phyloP scores from a whole-genome alignment of 345 rosid genomes.

The Rhodamnia argentea region DNA sequence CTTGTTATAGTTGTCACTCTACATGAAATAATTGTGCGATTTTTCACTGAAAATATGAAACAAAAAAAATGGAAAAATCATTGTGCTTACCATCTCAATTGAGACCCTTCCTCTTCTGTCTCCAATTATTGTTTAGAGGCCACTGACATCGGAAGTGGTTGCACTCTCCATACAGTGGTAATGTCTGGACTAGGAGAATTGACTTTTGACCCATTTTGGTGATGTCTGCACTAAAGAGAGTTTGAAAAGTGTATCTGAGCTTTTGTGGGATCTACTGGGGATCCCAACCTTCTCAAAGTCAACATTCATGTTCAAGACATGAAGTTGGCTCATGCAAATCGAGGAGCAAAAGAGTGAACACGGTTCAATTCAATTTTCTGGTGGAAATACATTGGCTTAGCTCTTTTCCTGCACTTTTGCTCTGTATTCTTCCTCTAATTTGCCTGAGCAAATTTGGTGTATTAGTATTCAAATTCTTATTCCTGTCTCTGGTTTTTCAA shows the following conservation, averaged over 20 bases:
- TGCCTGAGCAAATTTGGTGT: neutral
- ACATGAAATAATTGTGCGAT: neutral
- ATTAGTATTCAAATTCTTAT: neutral
- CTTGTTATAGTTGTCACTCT: neutral
- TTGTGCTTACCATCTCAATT: neutral
- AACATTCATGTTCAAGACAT: neutral
- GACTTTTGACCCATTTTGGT: neutral
- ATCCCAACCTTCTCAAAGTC: neutral
- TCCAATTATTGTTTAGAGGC: neutral
- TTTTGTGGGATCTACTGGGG: neutral
- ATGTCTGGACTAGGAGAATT: neutral
- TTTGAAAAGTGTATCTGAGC: neutral
- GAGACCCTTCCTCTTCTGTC: neutral
- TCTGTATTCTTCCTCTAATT: neutral
- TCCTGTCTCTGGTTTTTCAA: neutral
- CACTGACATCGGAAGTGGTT: neutral
- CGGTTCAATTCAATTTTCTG: neutral
- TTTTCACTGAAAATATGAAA: neutral
- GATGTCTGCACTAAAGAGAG: neutral
- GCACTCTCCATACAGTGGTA: neutral
- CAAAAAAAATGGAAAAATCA: neutral
- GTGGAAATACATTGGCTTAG: neutral
- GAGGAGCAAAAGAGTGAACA: neutral
- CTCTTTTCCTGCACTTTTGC: neutral
- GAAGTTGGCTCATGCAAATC: neutral